phyloP scores from a whole-genome alignment of 495 filamentous ascomycete genomes.

The Podospora australis region DNA sequence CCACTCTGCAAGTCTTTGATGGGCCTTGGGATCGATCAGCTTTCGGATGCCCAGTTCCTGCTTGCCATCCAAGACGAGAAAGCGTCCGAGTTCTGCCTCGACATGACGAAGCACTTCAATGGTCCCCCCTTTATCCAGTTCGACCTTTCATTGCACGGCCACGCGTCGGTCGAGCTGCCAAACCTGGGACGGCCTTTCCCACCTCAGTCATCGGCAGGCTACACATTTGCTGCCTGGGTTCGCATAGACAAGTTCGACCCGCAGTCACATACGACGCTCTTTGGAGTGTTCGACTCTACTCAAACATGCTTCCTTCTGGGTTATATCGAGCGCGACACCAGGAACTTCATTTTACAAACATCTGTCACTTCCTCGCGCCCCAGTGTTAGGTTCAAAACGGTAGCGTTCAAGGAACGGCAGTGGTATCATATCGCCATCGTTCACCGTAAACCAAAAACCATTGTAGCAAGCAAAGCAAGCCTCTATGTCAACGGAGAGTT shows the following conservation, averaged over 20 bases:
- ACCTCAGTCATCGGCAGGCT: conserved; percentile 62
- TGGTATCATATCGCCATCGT: conserved; percentile 94
- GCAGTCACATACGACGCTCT: conserved; percentile 84
- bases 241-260: conserved; percentile 79
- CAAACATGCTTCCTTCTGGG: conserved; percentile 92
- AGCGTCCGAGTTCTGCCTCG: conserved; percentile 66
- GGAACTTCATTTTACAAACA: conserved; percentile 92
- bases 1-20: conserved; percentile 54
- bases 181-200: conserved; percentile 79
- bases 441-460: conserved; percentile 69
- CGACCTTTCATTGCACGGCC: conserved; percentile 82
- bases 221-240: conserved; percentile 85
- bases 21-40: conserved; percentile 60
- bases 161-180: conserved; percentile 79
- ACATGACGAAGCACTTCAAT: conserved; percentile 63
- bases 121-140: conserved; percentile 85
- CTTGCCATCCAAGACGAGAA: conserved; percentile 56
- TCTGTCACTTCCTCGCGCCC: conserved; percentile 80
- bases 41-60: conserved; percentile 74
- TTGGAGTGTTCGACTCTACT: conserved; percentile 86
- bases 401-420: conserved; percentile 59
- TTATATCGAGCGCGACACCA: conserved; percentile 92
- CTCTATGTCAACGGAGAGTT: conserved; percentile 93
- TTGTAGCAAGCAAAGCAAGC: conserved; percentile 72
- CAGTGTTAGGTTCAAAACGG: conserved; percentile 87